These are phyloP conservation scores for Acacia crassicarpa DNA, from an alignment of 306 rosid species.

Conservation along the genomic window DNA sequence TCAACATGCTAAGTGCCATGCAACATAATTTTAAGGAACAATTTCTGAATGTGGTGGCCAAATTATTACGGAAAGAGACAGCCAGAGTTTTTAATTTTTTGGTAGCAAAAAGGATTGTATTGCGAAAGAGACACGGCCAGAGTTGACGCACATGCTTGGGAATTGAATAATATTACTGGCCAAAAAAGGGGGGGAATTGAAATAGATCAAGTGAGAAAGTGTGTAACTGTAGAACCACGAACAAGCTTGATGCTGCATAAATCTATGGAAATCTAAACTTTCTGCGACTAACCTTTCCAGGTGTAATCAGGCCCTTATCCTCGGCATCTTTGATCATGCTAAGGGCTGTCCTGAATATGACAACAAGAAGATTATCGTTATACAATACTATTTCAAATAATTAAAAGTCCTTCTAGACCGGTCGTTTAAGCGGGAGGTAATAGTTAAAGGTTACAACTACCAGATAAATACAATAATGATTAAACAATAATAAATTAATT, in stretches of 20 bases:
- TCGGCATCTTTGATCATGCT: constrained; percentile 92
- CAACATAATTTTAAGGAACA: neutral
- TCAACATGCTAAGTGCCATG: neutral
- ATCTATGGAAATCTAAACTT: neutral
- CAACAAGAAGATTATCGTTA: constrained; percentile 10
- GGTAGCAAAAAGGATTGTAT: neutral
- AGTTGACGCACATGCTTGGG: neutral
- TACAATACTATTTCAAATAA: neutral
- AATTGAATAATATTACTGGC: neutral
- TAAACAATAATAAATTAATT: too few species aligned
- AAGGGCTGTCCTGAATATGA: constrained; percentile 53
- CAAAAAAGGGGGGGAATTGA: neutral
- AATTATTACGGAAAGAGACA: neutral
- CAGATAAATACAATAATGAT: neutral
- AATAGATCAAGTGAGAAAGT: neutral
- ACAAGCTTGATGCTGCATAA: neutral
- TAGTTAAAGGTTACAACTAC: too few species aligned
- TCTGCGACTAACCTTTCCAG: constrained; percentile 66
- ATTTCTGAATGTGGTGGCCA: neutral
- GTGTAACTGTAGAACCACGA: neutral
- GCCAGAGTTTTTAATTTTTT: neutral
- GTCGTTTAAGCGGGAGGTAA: too few species aligned
- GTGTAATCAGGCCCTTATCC: constrained; percentile 72
- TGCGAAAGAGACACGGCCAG: neutral
- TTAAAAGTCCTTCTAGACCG: too few species aligned